These are phyloP conservation scores for Fusarium hainanense DNA, from an alignment of 2,329 filamentous ascomycete genomes.

Conservation along the genomic window DNA sequence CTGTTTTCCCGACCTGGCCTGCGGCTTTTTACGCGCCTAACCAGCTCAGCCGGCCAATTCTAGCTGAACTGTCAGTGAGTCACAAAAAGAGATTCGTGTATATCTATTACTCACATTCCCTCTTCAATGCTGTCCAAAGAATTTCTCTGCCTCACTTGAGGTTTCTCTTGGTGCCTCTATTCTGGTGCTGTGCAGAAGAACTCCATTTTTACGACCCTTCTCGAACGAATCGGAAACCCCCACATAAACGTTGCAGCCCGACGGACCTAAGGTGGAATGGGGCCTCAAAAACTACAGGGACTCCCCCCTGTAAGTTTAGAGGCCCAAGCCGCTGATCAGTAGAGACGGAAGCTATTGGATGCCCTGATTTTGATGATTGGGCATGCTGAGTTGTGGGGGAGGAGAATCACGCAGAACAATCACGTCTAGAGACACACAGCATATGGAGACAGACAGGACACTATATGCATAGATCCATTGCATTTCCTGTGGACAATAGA, in stretches of 20 bases:
- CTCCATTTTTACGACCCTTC: conserved; percentile 17
- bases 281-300: conserved; percentile 37
- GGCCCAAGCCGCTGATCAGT: conserved; percentile 20
- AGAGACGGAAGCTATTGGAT: conserved; percentile 19
- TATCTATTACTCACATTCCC: conserved; percentile 3
- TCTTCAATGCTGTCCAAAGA: not conserved
- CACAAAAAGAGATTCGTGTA: not conserved
- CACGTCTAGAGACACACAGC: not conserved
- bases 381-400: conserved; percentile 19
- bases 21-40: not conserved
- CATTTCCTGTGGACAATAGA: not conserved
- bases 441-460: not conserved
- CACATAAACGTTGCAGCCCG: conserved; percentile 43
- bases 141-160: conserved; percentile 11
- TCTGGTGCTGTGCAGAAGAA: not conserved
- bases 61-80: conserved; percentile 1
- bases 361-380: conserved; percentile 40
- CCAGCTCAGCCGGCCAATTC: not conserved
- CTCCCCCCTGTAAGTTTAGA: conserved; percentile 2
- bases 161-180: not conserved
- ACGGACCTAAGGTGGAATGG: not conserved
- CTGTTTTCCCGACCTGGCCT: not conserved
- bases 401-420: not conserved
- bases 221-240: conserved; percentile 40
- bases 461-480: not conserved